phyloP scores from a whole-genome alignment of 768 basidiomycete species.

The Mycena capillaripes region DNA sequence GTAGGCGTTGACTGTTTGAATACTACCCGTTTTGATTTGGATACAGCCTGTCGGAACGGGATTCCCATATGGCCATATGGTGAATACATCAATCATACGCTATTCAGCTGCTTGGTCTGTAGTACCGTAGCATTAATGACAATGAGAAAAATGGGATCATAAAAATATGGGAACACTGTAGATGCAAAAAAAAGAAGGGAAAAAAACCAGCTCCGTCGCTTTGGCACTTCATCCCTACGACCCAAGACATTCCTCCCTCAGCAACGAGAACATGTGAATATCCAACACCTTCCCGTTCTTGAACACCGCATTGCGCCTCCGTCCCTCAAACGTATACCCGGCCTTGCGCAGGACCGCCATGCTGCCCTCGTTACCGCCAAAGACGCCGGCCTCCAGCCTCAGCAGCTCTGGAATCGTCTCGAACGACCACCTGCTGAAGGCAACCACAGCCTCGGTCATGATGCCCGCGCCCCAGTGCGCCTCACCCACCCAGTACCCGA shows the following conservation, averaged over 20 bases:
- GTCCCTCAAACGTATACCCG: conserved; percentile 1
- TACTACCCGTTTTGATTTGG: too few species aligned
- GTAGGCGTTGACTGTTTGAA: too few species aligned
- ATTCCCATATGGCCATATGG: too few species aligned
- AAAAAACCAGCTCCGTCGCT: too few species aligned
- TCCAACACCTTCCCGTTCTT: conserved; percentile 6
- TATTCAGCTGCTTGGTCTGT: too few species aligned
- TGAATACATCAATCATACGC: too few species aligned
- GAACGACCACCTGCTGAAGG: conserved; percentile 9
- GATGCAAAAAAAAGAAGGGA: too few species aligned
- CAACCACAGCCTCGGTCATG: conserved; percentile 1
- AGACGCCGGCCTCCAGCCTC: conserved; percentile 7
- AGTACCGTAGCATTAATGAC: too few species aligned
- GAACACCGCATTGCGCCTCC: conserved; percentile 11
- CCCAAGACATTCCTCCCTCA: conserved; percentile 10
- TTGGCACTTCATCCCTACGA: not conserved
- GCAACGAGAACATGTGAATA: conserved; percentile 1
- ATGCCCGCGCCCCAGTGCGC: conserved; percentile 5
- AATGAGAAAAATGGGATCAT: too few species aligned
- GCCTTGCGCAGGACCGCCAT: conserved; percentile 10
- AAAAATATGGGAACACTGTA: too few species aligned
- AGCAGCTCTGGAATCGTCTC: conserved; percentile 4
- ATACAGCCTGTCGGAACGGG: too few species aligned
- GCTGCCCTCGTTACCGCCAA: conserved; percentile 9
- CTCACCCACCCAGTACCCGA: conserved; percentile 3